Percentiles rank a stretch among this genome's conserved stretches.
phyloP scores from a whole-genome alignment of 2,329 filamentous ascomycete species.

The Elsinoe ampelina region DNA sequence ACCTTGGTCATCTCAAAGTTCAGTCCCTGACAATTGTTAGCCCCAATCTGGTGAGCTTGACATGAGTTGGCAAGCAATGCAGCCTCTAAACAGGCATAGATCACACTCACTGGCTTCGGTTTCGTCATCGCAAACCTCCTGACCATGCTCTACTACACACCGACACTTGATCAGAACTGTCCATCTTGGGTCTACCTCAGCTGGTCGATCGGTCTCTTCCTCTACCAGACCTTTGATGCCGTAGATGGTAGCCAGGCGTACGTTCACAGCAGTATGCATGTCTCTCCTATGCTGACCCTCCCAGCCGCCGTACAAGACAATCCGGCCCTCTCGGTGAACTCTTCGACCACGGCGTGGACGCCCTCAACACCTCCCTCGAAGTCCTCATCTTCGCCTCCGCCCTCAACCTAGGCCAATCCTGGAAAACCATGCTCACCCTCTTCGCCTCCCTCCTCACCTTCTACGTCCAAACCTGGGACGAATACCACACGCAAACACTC shows the following conservation, averaged over 20 bases:
- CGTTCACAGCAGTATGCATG: constrained; percentile 29
- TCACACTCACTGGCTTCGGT: constrained; percentile 80
- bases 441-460: constrained; percentile 90
- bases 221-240: constrained; percentile 98
- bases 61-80: background rate
- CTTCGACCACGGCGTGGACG: constrained; percentile 96
- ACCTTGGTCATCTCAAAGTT: background rate
- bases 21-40: constrained; percentile 15
- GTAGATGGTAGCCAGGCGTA: constrained; percentile 91
- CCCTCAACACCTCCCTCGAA: constrained; percentile 90
- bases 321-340: constrained; percentile 91
- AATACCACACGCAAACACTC: constrained; percentile 94
- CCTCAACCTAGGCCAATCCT: constrained; percentile 87
- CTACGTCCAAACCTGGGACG: constrained; percentile 98
- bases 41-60: constrained; percentile 19
- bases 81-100: constrained; percentile 35
- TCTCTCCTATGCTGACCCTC: background rate
- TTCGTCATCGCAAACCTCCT: constrained; percentile 86
- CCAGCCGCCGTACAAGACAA: constrained; percentile 74
- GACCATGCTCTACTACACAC: constrained; percentile 91
- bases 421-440: constrained; percentile 74
- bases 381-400: constrained; percentile 83
- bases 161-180: constrained; percentile 86
- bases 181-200: constrained; percentile 90
- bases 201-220: constrained; percentile 80